phyloP scores from a whole-genome alignment of 108 stramenopile species.

The Poteriospumella lacustris region DNA sequence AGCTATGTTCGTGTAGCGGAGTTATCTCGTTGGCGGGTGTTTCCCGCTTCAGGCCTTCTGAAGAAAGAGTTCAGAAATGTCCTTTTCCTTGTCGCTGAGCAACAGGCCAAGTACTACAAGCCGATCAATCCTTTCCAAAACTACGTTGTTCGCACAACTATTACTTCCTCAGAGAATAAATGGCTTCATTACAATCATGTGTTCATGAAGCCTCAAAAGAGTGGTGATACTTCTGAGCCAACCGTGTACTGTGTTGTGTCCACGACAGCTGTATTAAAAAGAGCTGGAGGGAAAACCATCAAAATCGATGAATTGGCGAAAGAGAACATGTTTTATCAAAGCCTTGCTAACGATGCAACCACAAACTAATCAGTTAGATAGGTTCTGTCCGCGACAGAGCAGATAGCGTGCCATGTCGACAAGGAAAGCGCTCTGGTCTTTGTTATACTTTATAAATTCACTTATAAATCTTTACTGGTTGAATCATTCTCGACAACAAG shows the following conservation, averaged over 20 bases:
- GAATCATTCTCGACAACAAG: no score
- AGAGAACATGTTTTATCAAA: background rate
- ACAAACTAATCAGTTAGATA: no score
- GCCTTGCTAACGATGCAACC: background rate
- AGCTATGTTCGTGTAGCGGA: constrained; percentile 23
- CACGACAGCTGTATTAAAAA: background rate
- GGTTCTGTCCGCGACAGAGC: no score
- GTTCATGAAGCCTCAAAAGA: background rate
- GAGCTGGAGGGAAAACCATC: background rate
- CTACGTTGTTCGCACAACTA: background rate
- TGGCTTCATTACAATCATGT: background rate
- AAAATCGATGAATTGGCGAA: background rate
- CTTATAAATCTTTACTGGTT: no score
- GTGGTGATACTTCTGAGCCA: background rate
- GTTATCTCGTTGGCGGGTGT: background rate
- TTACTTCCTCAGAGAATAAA: background rate
- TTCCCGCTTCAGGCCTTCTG: background rate
- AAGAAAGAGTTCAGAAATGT: background rate
- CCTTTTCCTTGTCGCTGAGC: background rate
- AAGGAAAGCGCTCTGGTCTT: no score
- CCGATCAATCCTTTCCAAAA: background rate
- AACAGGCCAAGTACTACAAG: background rate
- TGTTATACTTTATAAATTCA: no score
- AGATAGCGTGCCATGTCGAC: no score
- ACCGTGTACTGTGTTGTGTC: background rate